Conservation (phyloP, 2,329 filamentous ascomycete genomes). For the Botryotinia calthae region DNA sequence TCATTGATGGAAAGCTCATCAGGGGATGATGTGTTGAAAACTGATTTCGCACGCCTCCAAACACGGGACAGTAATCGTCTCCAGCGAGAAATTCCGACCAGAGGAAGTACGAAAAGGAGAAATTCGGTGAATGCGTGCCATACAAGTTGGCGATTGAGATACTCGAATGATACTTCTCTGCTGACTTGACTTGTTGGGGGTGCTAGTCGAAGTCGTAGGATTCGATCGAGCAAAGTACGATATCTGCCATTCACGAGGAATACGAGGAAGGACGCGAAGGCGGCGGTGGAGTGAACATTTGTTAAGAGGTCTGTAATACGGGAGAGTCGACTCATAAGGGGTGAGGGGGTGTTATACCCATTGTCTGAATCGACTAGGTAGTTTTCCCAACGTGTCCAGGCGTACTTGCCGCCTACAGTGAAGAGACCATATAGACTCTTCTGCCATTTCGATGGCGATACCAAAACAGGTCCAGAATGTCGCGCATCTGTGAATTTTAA, state of each 20-base stretch:
- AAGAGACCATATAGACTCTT: slow-evolving; percentile 80
- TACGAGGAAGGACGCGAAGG: slow-evolving; percentile 81
- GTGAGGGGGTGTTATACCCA: slow-evolving; percentile 63
- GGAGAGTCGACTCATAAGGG: slow-evolving; percentile 56
- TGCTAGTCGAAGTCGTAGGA: slow-evolving; percentile 79
- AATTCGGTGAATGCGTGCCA: slow-evolving; percentile 99
- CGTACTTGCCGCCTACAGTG: slow-evolving; percentile 84
- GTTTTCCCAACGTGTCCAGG: slow-evolving; percentile 88
- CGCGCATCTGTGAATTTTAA: slow-evolving; percentile 86
- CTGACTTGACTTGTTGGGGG: slow-evolving; percentile 82
- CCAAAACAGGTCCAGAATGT: slow-evolving; percentile 57
- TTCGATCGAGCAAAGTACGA: slow-evolving; percentile 81
- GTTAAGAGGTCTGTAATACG: slow-evolving; percentile 66
- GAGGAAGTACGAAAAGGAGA: slow-evolving; percentile 89
- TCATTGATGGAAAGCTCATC: slow-evolving; percentile 46
- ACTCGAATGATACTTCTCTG: slow-evolving; percentile 94
- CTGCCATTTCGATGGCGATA: slow-evolving; percentile 74
- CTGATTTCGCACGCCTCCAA: slow-evolving; percentile 75
- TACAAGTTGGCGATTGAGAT: slow-evolving; percentile 93
- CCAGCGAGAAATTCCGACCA: slow-evolving; percentile 95
- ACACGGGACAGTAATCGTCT: slow-evolving; percentile 80
- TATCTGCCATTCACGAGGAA: slow-evolving; percentile 92
- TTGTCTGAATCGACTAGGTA: slow-evolving; percentile 77
- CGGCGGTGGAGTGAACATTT: slow-evolving; percentile 75
- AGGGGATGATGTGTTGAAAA: slow-evolving; percentile 17